These are phyloP conservation scores for Trapa bicornis DNA, from an alignment of 345 rosid genomes.

Conservation along the genomic window DNA sequence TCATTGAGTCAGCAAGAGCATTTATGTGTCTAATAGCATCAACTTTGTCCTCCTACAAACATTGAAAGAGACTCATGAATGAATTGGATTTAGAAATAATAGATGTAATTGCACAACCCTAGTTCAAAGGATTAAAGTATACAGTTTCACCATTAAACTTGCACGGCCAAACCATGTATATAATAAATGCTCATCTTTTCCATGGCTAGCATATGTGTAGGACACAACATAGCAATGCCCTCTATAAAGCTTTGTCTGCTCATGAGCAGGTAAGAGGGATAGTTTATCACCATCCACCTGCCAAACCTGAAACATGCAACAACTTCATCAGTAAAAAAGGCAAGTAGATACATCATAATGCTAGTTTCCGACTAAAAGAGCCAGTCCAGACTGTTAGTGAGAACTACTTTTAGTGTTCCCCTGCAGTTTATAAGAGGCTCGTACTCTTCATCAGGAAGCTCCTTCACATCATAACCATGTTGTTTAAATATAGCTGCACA, in stretches of 20 bases:
- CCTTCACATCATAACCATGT: slow-evolving; percentile 64
- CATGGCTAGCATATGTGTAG: slow-evolving; percentile 43
- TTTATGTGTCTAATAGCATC: slow-evolving; percentile 44
- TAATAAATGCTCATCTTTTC: slow-evolving; percentile 40
- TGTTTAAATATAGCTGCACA: slow-evolving; percentile 64
- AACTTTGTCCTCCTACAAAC: slow-evolving; percentile 56
- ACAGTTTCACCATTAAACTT: slow-evolving; percentile 38
- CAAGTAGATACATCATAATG: neutral
- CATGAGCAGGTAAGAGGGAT: slow-evolving; percentile 40
- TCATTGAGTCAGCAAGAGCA: slow-evolving; percentile 38
- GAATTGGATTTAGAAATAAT: neutral
- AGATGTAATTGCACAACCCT: neutral
- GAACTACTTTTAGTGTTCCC: slow-evolving; percentile 48
- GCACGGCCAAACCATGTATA: slow-evolving; percentile 68
- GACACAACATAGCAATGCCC: slow-evolving; percentile 72
- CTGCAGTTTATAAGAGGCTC: slow-evolving; percentile 36
- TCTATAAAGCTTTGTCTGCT: slow-evolving; percentile 54
- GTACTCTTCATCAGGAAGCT: slow-evolving; percentile 55
- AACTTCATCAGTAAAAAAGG: neutral
- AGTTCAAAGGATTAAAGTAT: neutral
- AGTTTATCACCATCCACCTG: slow-evolving; percentile 44
- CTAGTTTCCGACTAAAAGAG: neutral
- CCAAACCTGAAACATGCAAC: slow-evolving; percentile 49
- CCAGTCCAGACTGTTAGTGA: neutral
- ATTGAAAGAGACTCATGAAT: slow-evolving; percentile 1